Percentiles rank a stretch among this genome's conserved stretches.
These are phyloP conservation scores for Aspergillus fijiensis DNA, from an alignment of 2,329 filamentous ascomycete species.

Conservation along the genomic window DNA sequence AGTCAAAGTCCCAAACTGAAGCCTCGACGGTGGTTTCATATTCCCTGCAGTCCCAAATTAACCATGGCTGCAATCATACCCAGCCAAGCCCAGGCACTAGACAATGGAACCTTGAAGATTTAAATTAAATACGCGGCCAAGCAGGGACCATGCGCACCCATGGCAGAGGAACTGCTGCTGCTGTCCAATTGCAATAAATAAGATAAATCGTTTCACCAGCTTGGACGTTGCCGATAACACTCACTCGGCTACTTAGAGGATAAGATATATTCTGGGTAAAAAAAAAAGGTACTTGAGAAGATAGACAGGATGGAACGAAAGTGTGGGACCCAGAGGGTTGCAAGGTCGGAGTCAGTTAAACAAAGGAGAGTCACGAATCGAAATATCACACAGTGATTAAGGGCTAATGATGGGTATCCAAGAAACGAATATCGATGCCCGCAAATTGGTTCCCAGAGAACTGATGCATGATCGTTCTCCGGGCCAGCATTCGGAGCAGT, in stretches of 20 bases:
- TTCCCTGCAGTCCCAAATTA: not conserved
- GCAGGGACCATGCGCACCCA: not conserved
- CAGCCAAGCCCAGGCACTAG: not conserved
- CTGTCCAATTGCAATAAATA: not conserved
- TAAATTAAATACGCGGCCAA: not conserved
- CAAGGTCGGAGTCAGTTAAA: not conserved
- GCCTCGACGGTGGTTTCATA: not conserved
- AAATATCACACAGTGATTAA: slow-evolving; percentile 25
- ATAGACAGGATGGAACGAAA: slow-evolving; percentile 1
- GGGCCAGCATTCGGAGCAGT: slow-evolving; percentile 8
- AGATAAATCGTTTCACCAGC: not conserved
- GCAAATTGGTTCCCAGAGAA: slow-evolving; percentile 12
- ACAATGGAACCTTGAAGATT: not conserved
- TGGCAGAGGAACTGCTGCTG: not conserved
- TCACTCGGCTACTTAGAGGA: not conserved
- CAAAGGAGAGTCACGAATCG: slow-evolving; percentile 9
- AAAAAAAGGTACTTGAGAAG: slow-evolving; percentile 7
- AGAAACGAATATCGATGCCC: slow-evolving; percentile 22
- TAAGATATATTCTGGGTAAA: slow-evolving; percentile 5
- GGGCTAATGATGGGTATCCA: slow-evolving; percentile 26
- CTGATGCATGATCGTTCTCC: not conserved
- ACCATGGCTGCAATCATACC: not conserved
- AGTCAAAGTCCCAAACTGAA: not conserved
- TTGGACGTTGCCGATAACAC: not conserved
- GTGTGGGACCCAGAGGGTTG: not conserved